Evolutionary conservation across 2,329 filamentous ascomycete species (phyloP), one percentile per base, ranked within the genome.

Genomic region (Zymoseptoria brevis): DNA sequence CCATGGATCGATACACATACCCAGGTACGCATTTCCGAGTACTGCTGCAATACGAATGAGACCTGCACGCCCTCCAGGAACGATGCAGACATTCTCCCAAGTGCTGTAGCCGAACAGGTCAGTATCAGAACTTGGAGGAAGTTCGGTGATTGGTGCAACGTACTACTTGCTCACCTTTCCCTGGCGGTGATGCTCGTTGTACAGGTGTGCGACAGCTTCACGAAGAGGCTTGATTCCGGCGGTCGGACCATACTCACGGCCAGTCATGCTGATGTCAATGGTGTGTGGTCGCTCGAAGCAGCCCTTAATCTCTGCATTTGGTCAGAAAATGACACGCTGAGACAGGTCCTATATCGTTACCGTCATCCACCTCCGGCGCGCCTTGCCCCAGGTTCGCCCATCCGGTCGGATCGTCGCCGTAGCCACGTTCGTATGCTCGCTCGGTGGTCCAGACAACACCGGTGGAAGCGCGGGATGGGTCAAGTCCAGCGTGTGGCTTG

Each of bases 311-410:
- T 94, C 90, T 68, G 53, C 22, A 19, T 7, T 48, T 8, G n/a
- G 54, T 57, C 24, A 58, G 50, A 21, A 30, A 22, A 66, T 95
- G 90, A 30, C 8, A 21, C 16, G 21, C 21, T 6, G 30, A 55
- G 24, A 29, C 21, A 11, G n/a, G 6, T 57, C 13, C 54, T 24
- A 8, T 22, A 26, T 96, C 95, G 76, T 95, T 96, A 66, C 93
- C 90, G 61, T 74, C 72, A 68, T 96, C 93, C 62, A 95, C 93
- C 74, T 96, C 91, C 50, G 92, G 92, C 16, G 92, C 92, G 67
- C 92, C 92, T 77, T 96, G 93, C 30, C 93, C 93, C 56, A 97
- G 80, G 73, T 97, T 97, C 60, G 93, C 91, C 93, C 93, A 96
- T 64, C 81, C 76, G 1, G 88, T 82, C 9, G 90, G 92, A 66